Conservation (phyloP, 805 yeast species). For the Yarrowia sp. region DNA sequence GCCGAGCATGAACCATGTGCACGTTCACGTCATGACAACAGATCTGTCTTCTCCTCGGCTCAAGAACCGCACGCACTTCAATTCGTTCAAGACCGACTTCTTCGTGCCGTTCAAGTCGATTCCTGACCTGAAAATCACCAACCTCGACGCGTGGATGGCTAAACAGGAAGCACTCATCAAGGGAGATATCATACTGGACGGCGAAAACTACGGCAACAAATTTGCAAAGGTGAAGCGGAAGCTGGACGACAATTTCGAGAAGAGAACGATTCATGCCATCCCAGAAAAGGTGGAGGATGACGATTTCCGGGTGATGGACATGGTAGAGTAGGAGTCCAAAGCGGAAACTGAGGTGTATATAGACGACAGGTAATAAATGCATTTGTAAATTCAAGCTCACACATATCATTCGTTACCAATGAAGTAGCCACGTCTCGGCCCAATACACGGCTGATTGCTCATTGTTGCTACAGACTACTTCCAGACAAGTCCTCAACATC, state of each 20-base stretch:
- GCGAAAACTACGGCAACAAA: slow-evolving; percentile 43
- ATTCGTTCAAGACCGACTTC: slow-evolving; percentile 65
- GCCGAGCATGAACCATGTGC: slow-evolving; percentile 69
- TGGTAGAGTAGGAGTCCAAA: not conserved
- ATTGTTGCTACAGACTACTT: too few relatives aligned
- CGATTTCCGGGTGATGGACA: not conserved
- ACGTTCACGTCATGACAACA: slow-evolving; percentile 66
- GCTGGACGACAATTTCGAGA: slow-evolving; percentile 39
- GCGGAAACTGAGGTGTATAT: too few relatives aligned
- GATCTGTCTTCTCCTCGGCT: slow-evolving; percentile 56
- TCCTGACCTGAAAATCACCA: slow-evolving; percentile 42
- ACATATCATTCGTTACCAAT: too few relatives aligned
- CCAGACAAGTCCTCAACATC: too few relatives aligned
- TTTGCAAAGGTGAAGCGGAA: slow-evolving; percentile 47
- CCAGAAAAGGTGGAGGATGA: slow-evolving; percentile 7
- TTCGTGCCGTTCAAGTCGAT: slow-evolving; percentile 56
- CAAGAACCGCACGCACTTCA: slow-evolving; percentile 65
- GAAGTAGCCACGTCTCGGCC: too few relatives aligned
- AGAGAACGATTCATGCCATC: not conserved
- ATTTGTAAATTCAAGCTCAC: too few relatives aligned
- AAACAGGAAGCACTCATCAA: slow-evolving; percentile 41
- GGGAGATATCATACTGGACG: slow-evolving; percentile 44
- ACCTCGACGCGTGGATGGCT: slow-evolving; percentile 44
- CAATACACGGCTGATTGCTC: too few relatives aligned
- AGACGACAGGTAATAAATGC: not conserved